These are phyloP conservation scores for Penicillium occitanis DNA, from an alignment of 2,329 filamentous ascomycete genomes.

Conservation along the genomic window DNA sequence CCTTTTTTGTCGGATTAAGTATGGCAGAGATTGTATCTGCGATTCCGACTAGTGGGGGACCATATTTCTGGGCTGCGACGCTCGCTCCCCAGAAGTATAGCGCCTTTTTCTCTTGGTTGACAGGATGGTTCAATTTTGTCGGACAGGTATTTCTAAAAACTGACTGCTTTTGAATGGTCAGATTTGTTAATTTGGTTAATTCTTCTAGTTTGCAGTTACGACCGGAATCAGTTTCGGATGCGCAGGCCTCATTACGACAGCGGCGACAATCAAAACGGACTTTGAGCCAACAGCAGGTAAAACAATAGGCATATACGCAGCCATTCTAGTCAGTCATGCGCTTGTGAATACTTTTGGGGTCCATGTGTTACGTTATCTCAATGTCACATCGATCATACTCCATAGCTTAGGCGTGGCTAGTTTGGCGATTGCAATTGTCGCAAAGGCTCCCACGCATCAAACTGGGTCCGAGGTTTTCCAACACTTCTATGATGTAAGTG, in stretches of 20 bases:
- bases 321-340: constrained; percentile 17
- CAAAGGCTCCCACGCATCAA: constrained; percentile 16
- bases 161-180: not conserved
- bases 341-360: constrained; percentile 19
- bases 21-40: constrained; percentile 20
- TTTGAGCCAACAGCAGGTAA: constrained; percentile 6
- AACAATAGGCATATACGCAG: constrained; percentile 19
- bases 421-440: constrained; percentile 17
- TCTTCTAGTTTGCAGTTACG: constrained; percentile 17
- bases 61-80: constrained; percentile 18
- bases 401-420: constrained; percentile 18
- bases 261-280: constrained; percentile 15
- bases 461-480: constrained; percentile 15
- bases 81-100: constrained; percentile 13
- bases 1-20: constrained; percentile 17
- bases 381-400: constrained; percentile 15
- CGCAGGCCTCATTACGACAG: constrained; percentile 13
- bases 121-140: constrained; percentile 19
- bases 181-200: not conserved
- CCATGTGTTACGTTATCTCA: constrained; percentile 15
- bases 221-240: constrained; percentile 20
- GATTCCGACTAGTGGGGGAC: constrained; percentile 17
- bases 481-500: constrained; percentile 18
- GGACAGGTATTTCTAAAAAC: constrained; percentile 8
- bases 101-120: constrained; percentile 17